Base-by-base conservation (phyloP, 139 green algal genomes). In the Tetratostichococcus sp. region DNA sequence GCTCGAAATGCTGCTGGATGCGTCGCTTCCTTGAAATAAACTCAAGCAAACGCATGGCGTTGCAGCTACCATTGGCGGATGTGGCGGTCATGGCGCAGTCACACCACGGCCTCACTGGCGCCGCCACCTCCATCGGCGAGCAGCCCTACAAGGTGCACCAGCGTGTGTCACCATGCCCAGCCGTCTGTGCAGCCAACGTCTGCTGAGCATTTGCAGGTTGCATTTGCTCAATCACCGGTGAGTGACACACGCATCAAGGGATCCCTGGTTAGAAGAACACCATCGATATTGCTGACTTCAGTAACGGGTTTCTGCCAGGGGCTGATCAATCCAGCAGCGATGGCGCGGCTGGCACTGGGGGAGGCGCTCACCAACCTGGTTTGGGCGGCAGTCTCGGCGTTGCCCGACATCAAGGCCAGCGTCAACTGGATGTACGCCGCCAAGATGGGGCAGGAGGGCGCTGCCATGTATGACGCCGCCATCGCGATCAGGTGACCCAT, bases 401-500 rank as follows among this genome's bases (percentile, higher is more conserved):
- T 98, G 72, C 68, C 78, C 0, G 91, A 99, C 79, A 84, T 99
- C 68, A 97, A 97, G 81, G 91, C 94, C 19, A 93, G 84, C 26
- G 94, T 97, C 69, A 99, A 99, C 90, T 99, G 96, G 96, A 99
- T 99, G 96, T 94, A 97, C 80, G 96, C 96, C 6, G 96, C 96
- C 74, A 99, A 99, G 88, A 96, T 99, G 91, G 86, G 75, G 32
- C 77, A 69, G 30, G 96, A 99, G 84, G 96, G 96, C 6, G 94
- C 89, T 4, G 90, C 87, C 75, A 98, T 99, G 96, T 98, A 96
- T 71, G 91, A 98, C 67, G 94, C 95, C 1, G 95, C 94, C 2
- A 72, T 80, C 11, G 89, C 90, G 0, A 80, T 98, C 39, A 83
- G 84, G 16, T 62, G 50, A 62, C 50, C 39, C 14, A 50, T 50